A percentile compares a stretch with the other conserved stretches of the same genome.
These are phyloP conservation scores for Chamaecrista fasciculata DNA, from an alignment of 306 rosid genomes.

Conservation along the genomic window DNA sequence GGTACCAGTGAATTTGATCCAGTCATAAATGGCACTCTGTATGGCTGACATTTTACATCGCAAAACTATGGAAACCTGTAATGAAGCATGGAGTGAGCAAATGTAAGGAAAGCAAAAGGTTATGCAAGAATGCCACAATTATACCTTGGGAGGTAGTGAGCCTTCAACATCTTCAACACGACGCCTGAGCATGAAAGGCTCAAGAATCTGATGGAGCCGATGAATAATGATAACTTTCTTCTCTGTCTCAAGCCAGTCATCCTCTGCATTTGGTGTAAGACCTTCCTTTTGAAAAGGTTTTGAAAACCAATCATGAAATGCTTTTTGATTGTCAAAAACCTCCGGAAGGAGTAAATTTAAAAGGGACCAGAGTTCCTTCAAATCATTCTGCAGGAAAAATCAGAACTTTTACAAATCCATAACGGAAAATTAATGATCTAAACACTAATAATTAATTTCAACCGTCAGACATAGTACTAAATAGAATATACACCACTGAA, in stretches of 20 bases:
- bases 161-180: constrained; percentile 99
- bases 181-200: constrained; percentile 98
- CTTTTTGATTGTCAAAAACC: constrained; percentile 95
- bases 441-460: no score
- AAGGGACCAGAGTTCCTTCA: constrained; percentile 98
- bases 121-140: constrained; percentile 27
- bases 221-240: constrained; percentile 93
- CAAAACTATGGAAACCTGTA: constrained; percentile 84
- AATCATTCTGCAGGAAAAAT: constrained; percentile 76
- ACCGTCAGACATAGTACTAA: no score
- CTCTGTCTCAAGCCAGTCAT: constrained; percentile 99
- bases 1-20: constrained; percentile 95
- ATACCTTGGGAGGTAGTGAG: constrained; percentile 92
- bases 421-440: constrained; percentile 18
- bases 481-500: no score
- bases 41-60: constrained; percentile 89
- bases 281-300: constrained; percentile 94
- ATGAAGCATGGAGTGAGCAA: constrained; percentile 36
- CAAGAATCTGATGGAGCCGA: constrained; percentile 98
- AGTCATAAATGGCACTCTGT: constrained; percentile 93
- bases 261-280: constrained; percentile 73
- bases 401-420: constrained; percentile 25
- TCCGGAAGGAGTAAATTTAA: constrained; percentile 97
- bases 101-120: not conserved
- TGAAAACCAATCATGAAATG: constrained; percentile 99